phyloP scores from a whole-genome alignment of 1,284 basidiomycete species.

The Bjerkandera adusta region DNA sequence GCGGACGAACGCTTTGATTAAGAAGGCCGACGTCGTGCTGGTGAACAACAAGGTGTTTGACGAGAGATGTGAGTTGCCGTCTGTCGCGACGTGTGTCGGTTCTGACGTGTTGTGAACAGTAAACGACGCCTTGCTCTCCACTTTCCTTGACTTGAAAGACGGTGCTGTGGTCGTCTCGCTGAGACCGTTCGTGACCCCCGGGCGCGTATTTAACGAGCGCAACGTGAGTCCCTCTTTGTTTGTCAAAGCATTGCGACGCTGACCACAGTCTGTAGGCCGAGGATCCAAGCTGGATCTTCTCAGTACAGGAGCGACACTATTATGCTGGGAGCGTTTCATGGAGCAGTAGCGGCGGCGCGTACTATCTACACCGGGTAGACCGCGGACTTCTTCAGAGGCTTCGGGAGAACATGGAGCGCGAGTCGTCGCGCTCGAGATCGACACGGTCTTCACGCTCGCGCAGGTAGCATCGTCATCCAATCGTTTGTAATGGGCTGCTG shows the following conservation, averaged over 20 bases:
- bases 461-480: slow-evolving; percentile 16
- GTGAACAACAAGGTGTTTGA: slow-evolving; percentile 81
- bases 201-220: slow-evolving; percentile 68
- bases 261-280: slow-evolving; percentile 46
- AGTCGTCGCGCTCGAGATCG: slow-evolving; percentile 19
- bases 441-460: slow-evolving; percentile 23
- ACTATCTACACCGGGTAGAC: slow-evolving; percentile 74
- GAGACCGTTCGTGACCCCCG: slow-evolving; percentile 64
- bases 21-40: slow-evolving; percentile 70
- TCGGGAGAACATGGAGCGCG: slow-evolving; percentile 3
- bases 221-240: slow-evolving; percentile 46
- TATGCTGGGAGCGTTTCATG: slow-evolving; percentile 72
- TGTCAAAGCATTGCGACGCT: neutral
- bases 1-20: slow-evolving; percentile 58
- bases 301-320: slow-evolving; percentile 65
- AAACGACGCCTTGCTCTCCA: slow-evolving; percentile 69
- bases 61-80: slow-evolving; percentile 51
- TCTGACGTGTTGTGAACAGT: no score
- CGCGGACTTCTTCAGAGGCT: slow-evolving; percentile 30
- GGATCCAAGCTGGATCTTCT: slow-evolving; percentile 74
- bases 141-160: slow-evolving; percentile 78
- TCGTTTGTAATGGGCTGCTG: no score
- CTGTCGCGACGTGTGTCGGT: neutral
- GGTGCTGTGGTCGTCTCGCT: slow-evolving; percentile 78
- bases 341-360: slow-evolving; percentile 62